A percentile compares a stretch with the other conserved stretches of the same genome.
Evolutionary conservation across 257 asterid species (phyloP).

Genomic region (Lantana camara): DNA sequence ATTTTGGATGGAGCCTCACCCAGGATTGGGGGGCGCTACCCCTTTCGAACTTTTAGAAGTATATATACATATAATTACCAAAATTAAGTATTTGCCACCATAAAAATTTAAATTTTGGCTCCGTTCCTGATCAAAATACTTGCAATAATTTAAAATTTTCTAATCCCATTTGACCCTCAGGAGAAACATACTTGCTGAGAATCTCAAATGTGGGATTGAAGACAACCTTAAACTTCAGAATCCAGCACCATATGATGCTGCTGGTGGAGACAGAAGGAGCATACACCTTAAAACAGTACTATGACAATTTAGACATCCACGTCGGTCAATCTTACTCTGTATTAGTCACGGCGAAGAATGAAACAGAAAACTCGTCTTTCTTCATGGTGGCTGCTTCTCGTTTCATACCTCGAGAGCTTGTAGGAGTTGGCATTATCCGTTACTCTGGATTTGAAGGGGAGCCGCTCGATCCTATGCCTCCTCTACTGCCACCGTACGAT

Average conservation of each 20-base stretch:
- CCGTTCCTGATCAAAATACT: too few relatives aligned
- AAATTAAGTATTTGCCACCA: too few relatives aligned
- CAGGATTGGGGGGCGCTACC: too few relatives aligned
- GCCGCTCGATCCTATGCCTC: constrained; percentile 10
- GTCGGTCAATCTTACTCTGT: constrained; percentile 43
- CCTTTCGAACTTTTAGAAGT: too few relatives aligned
- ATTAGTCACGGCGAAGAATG: constrained; percentile 31
- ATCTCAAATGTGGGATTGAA: constrained; percentile 43
- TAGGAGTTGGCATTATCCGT: constrained; percentile 28
- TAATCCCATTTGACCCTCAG: constrained; percentile 9
- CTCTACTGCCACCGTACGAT: constrained; percentile 15
- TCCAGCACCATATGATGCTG: constrained; percentile 33
- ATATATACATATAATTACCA: too few relatives aligned
- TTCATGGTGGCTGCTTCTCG: constrained; percentile 38
- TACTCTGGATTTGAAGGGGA: constrained; percentile 27
- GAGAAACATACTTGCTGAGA: constrained; percentile 28
- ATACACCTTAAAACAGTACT: constrained; percentile 27
- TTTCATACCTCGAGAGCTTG: constrained; percentile 25
- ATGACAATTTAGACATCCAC: constrained; percentile 34
- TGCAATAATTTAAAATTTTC: too few relatives aligned
- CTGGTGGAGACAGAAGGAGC: constrained; percentile 44
- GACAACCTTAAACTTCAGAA: constrained; percentile 37
- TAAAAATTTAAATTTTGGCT: too few relatives aligned
- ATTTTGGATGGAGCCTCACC: too few relatives aligned
- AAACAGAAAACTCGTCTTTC: constrained; percentile 18